Conservation (phyloP, 352 stramenopile species). For the Globisporangium spiculum region DNA sequence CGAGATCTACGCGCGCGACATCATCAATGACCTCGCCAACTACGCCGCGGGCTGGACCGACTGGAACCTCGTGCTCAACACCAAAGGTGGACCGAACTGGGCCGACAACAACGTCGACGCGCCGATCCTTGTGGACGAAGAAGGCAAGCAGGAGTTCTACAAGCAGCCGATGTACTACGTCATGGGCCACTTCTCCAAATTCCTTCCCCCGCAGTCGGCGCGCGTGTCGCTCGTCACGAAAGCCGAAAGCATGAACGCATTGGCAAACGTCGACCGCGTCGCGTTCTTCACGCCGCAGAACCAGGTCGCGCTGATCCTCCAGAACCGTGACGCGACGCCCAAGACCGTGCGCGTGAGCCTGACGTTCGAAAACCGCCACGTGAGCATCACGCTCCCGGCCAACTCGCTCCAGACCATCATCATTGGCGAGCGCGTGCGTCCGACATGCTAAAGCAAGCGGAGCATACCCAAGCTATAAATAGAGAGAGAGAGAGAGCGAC, state of each 20-base stretch:
- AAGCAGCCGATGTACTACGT: slow-evolving; percentile 19
- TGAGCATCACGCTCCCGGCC: slow-evolving; percentile 26
- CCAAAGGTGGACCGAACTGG: slow-evolving; percentile 49
- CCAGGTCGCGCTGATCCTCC: slow-evolving; percentile 30
- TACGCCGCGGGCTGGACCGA: slow-evolving; percentile 60
- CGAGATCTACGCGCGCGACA: slow-evolving; percentile 56
- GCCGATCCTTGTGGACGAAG: slow-evolving; percentile 29
- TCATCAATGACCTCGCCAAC: slow-evolving; percentile 64
- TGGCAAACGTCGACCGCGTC: slow-evolving; percentile 28
- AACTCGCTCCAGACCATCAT: slow-evolving; percentile 32
- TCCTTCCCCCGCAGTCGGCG: slow-evolving; percentile 31
- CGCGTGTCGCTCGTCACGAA: slow-evolving; percentile 23
- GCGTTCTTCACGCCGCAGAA: slow-evolving; percentile 36
- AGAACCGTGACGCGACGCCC: slow-evolving; percentile 33
- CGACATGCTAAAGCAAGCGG: not conserved
- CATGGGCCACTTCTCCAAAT: slow-evolving; percentile 37
- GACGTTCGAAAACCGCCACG: slow-evolving; percentile 15
- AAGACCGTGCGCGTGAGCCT: slow-evolving; percentile 31
- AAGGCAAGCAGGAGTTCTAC: slow-evolving; percentile 26
- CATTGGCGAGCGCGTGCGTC: not conserved
- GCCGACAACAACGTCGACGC: slow-evolving; percentile 41
- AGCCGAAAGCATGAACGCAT: not conserved
- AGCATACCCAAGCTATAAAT: no score
- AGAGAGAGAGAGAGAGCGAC: no score
- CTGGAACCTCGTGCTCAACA: slow-evolving; percentile 70